Evolutionary conservation across 2,329 filamentous ascomycete genomes (phyloP), one percentile per base, ranked within the genome.

Genomic region (Myriosclerotinia curreyana): DNA sequence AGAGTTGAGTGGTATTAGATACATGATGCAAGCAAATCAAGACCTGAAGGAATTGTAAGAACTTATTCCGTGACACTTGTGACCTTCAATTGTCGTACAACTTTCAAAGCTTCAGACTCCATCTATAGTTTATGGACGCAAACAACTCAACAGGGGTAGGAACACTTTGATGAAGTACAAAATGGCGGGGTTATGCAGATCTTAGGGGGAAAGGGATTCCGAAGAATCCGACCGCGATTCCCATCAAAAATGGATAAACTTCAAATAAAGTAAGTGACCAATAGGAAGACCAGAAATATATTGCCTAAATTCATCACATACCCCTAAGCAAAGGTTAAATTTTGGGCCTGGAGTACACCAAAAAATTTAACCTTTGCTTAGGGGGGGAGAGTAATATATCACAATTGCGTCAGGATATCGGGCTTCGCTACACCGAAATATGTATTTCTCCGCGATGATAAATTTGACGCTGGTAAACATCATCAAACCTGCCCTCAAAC

Each of bases 381-480:
- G n/a, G n/a, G n/a, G n/a, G n/a, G n/a, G n/a, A n/a, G n/a, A n/a
- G n/a, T n/a, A 36, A 28, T 20, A 22, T 22, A 56, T 63, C 52
- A 56, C 60, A 28, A 51, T 56, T 62, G 60, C 36, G 53, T 60
- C 25, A 65, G 52, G 25, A 52, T 15, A 61, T 68, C 67, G 67
- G 67, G 49, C 46, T 40, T 46, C 36, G 52, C 61, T 69, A 58
- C 40, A 51, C 67, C 67, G 67, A 69, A 61, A 31, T 59, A 20
- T 59, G 28, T 63, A 66, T 68, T 69, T 66, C 64, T 68, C 67
- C 67, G 67, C 46, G 59, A 44, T 34, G 55, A 40, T 17, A 22
- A 44, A 42, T 31, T 61, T 42, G 22, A 54, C 22, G 20, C 49
- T 44, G 46, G 20, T n/a, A 44, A 44, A 20, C 17, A 20, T 25